Evolutionary conservation across 108 stramenopile genomes (phyloP).

Genomic region (Nitzschia inconspicua): DNA sequence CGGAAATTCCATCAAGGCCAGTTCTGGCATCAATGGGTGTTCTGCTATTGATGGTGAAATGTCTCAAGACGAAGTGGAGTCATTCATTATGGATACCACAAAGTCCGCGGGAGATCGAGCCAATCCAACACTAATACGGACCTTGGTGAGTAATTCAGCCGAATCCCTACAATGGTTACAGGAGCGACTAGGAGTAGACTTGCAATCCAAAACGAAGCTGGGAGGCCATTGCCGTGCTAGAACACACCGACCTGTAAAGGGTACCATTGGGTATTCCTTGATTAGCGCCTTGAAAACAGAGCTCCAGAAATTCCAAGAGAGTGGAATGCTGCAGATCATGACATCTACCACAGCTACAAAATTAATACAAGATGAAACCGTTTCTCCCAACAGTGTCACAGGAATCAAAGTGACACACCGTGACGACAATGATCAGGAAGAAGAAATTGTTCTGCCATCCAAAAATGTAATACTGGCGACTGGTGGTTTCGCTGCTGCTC

Average conservation of each 20-base stretch:
- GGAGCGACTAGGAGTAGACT: slow-evolving; percentile 57
- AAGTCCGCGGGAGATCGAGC: slow-evolving; percentile 53
- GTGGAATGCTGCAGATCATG: slow-evolving; percentile 28
- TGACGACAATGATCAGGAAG: slow-evolving; percentile 3
- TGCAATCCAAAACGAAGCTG: slow-evolving; percentile 50
- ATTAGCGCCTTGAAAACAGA: slow-evolving; percentile 69
- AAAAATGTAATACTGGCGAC: slow-evolving; percentile 76
- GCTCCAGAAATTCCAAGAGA: slow-evolving; percentile 44
- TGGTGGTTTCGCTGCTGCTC: slow-evolving; percentile 82
- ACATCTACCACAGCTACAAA: slow-evolving; percentile 41
- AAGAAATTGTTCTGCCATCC: slow-evolving; percentile 10
- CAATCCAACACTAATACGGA: slow-evolving; percentile 48
- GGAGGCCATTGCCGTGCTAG: slow-evolving; percentile 72
- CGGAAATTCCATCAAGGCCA: slow-evolving; percentile 86
- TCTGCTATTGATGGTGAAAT: slow-evolving; percentile 17
- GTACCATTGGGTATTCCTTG: slow-evolving; percentile 75
- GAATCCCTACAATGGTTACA: slow-evolving; percentile 71
- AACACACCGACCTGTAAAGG: slow-evolving; percentile 69
- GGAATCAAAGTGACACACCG: too few species aligned
- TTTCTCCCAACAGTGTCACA: slow-evolving; percentile 25
- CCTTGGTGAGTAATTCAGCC: slow-evolving; percentile 53
- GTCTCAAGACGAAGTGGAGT: slow-evolving; percentile 32
- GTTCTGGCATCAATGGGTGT: slow-evolving; percentile 67
- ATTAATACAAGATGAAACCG: slow-evolving; percentile 44
- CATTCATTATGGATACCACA: slow-evolving; percentile 62